These are phyloP conservation scores for Podaxis sp. DNA, from an alignment of 768 basidiomycete species.

Conservation along the genomic window DNA sequence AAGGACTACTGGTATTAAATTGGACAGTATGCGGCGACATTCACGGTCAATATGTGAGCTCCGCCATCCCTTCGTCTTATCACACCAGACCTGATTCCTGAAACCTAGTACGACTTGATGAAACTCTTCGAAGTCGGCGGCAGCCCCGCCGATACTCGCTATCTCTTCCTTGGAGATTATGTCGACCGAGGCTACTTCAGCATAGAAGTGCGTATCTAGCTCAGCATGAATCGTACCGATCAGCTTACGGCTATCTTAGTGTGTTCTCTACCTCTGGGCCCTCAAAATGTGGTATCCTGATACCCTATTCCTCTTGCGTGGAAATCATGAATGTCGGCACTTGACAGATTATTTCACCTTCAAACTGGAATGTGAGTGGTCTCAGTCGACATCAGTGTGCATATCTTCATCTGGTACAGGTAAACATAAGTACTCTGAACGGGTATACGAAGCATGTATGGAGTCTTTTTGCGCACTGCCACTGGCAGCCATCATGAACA, in stretches of 20 bases:
- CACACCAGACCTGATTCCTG: conserved; percentile 7
- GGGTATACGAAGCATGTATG: conserved; percentile 97
- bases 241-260: conserved; percentile 47
- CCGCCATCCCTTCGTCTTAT: conserved; percentile 14
- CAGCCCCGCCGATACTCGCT: conserved; percentile 90
- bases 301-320: conserved; percentile 93
- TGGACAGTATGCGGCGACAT: conserved; percentile 93
- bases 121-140: conserved; percentile 94
- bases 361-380: conserved; percentile 89
- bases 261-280: conserved; percentile 96
- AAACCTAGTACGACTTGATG: conserved; percentile 83
- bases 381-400: conserved; percentile 2
- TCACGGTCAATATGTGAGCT: conserved; percentile 95
- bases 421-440: conserved; percentile 98
- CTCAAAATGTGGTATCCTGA: conserved; percentile 99
- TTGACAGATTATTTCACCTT: conserved; percentile 99
- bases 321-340: conserved; percentile 99
- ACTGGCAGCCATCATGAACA: conserved; percentile 98
- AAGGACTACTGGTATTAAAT: conserved; percentile 3
- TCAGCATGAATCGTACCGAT: not conserved
- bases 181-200: conserved; percentile 94
- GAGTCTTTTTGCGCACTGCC: conserved; percentile 95
- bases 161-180: conserved; percentile 91
- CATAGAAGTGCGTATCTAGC: conserved; percentile 63
- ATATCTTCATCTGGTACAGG: conserved; percentile 44